Conservation (phyloP, 768 basidiomycete species). For the Galerina sulciceps region DNA sequence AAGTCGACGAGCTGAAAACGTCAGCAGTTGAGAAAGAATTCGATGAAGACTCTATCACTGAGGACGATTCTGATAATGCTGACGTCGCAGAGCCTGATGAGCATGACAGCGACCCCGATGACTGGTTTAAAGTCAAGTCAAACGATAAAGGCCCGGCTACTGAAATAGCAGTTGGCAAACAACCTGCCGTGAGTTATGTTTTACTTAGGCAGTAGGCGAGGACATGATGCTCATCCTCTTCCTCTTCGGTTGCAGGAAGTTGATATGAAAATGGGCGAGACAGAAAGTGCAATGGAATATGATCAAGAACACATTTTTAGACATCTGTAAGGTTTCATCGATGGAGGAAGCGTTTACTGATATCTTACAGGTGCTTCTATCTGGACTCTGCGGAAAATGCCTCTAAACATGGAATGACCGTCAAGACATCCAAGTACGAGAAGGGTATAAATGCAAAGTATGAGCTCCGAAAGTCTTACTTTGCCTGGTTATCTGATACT, state of each 20-base stretch:
- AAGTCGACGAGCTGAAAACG: conserved; percentile 43
- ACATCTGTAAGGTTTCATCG: conserved; percentile 62
- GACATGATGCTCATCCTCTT: neutral
- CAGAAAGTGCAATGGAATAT: conserved; percentile 70
- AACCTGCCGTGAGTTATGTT: conserved; percentile 13
- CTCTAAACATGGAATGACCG: conserved; percentile 58
- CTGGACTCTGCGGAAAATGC: conserved; percentile 85
- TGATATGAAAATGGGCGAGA: conserved; percentile 74
- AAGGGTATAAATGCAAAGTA: conserved; percentile 59
- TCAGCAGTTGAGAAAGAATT: conserved; percentile 29
- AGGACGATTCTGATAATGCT: conserved; percentile 72
- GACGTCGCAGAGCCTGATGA: conserved; percentile 43
- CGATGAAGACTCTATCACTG: conserved; percentile 61
- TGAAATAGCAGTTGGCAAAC: conserved; percentile 13
- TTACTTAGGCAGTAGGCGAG: neutral
- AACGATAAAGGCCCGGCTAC: conserved; percentile 10
- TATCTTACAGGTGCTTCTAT: conserved; percentile 74
- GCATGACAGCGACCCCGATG: conserved; percentile 36
- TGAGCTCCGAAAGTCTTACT: neutral
- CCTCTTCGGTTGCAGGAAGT: conserved; percentile 18
- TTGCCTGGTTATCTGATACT: conserved; percentile 6
- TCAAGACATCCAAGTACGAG: conserved; percentile 54
- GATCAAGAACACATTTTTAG: conserved; percentile 80
- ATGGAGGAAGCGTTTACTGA: neutral
- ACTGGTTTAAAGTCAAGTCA: conserved; percentile 43